Conservation (phyloP, 2,329 filamentous ascomycete genomes). For the Blastomyces percursus region DNA sequence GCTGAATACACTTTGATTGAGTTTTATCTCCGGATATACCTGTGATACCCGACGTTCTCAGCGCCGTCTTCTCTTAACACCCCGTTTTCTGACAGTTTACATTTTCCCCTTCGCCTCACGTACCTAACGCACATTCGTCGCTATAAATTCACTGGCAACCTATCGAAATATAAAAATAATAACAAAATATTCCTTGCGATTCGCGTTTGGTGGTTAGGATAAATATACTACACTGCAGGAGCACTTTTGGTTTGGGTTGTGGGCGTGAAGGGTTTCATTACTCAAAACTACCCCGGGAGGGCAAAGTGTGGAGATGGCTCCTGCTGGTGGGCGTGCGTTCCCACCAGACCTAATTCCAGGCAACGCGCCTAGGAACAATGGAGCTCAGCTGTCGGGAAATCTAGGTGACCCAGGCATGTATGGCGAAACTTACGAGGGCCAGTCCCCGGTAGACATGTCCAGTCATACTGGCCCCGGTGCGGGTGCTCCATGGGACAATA, state of each 20-base stretch:
- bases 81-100: not conserved
- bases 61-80: not conserved
- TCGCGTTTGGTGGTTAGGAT: not conserved
- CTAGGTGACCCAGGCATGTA: conserved; percentile 22
- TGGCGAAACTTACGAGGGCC: conserved; percentile 24
- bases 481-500: conserved; percentile 25
- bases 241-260: conserved; percentile 1
- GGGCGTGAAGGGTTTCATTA: conserved; percentile 7
- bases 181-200: not conserved
- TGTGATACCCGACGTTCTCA: not conserved
- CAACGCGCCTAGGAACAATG: conserved; percentile 25
- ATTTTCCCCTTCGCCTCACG: not conserved
- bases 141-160: not conserved
- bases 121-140: not conserved
- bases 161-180: not conserved
- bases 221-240: not conserved
- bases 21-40: not conserved
- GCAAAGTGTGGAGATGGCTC: conserved; percentile 27
- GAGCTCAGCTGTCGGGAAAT: conserved; percentile 26
- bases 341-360: conserved; percentile 35
- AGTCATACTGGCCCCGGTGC: conserved; percentile 23
- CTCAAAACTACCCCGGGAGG: not conserved
- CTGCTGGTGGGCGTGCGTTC: conserved; percentile 28
- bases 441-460: conserved; percentile 32
- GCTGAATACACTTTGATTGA: not conserved